A percentile compares a stretch with the other conserved stretches of the same genome.
These are phyloP conservation scores for Ophiostoma montium DNA, from an alignment of 2,329 filamentous ascomycete genomes.

Conservation along the genomic window DNA sequence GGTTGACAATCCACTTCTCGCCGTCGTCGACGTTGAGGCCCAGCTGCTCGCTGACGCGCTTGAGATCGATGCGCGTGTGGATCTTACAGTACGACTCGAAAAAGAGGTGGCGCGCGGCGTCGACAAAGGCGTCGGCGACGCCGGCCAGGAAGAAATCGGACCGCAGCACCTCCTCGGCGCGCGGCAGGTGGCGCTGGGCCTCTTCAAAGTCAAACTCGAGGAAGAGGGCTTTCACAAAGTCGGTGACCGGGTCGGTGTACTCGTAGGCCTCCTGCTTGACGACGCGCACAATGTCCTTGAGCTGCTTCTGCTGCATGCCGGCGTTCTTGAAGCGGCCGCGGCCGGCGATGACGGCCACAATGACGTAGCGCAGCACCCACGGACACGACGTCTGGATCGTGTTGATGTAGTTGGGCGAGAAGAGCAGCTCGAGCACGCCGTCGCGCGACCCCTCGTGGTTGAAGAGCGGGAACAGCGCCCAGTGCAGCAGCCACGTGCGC, in stretches of 20 bases:
- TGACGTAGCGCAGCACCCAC: constrained; percentile 89
- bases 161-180: constrained; percentile 82
- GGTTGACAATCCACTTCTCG: constrained; percentile 99
- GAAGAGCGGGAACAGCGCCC: constrained; percentile 97
- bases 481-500: constrained; percentile 95
- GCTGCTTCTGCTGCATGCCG: constrained; percentile 85
- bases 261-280: constrained; percentile 96
- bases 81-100: constrained; percentile 99
- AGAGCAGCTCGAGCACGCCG: constrained; percentile 86
- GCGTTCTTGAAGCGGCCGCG: constrained; percentile 69
- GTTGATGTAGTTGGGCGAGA: constrained; percentile 96
- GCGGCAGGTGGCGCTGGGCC: constrained; percentile 73
- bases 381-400: constrained; percentile 97
- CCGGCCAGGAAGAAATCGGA: constrained; percentile 90
- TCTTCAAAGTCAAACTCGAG: constrained; percentile 95
- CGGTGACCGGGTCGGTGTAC: constrained; percentile 89
- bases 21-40: constrained; percentile 88
- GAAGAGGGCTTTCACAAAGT: constrained; percentile 92
- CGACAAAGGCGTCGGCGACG: constrained; percentile 77
- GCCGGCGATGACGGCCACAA: constrained; percentile 89
- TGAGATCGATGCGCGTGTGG: constrained; percentile 95
- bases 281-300: constrained; percentile 93
- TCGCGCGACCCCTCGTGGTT: constrained; percentile 90
- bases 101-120: constrained; percentile 88
- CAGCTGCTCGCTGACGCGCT: constrained; percentile 83